A percentile compares a stretch with the other conserved stretches of the same genome.
phyloP scores from a whole-genome alignment of 805 yeast species.

The Candida arabinofermentans region DNA sequence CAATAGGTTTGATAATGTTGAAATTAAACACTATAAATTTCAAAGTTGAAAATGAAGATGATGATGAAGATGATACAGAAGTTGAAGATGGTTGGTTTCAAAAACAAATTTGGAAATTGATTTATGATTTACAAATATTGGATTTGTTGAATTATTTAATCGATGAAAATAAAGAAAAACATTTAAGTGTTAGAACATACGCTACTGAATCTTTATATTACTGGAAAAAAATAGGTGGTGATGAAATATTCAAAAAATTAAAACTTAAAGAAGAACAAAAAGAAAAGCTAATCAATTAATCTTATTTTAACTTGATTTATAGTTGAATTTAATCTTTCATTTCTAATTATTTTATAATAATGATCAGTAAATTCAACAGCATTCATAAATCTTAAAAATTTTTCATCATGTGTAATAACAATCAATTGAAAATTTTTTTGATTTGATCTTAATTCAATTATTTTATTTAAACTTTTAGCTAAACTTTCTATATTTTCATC shows the following conservation, averaged over 20 bases:
- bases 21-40: conserved; percentile 34
- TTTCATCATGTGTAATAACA: conserved; percentile 95
- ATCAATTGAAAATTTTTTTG: conserved; percentile 92
- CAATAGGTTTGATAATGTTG: conserved; percentile 81
- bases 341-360: conserved; percentile 77
- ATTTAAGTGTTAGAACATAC: conserved; percentile 72
- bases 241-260: conserved; percentile 21
- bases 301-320: conserved; percentile 39
- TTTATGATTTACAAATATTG: conserved; percentile 56
- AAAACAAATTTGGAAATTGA: conserved; percentile 63
- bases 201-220: conserved; percentile 91
- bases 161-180: conserved; percentile 49
- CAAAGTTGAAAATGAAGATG: conserved; percentile 26
- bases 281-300: background rate
- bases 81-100: conserved; percentile 41
- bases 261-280: conserved; percentile 2
- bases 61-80: conserved; percentile 34
- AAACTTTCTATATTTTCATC: conserved; percentile 82
- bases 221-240: conserved; percentile 61
- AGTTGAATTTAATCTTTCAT: conserved; percentile 74
- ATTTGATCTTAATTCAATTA: conserved; percentile 66
- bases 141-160: conserved; percentile 66
- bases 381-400: conserved; percentile 78
- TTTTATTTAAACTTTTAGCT: conserved; percentile 72
- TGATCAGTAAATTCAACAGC: conserved; percentile 84